Evolutionary conservation across 2,329 filamentous ascomycete species (phyloP).

Genomic region (Aspergillus caelatus): DNA sequence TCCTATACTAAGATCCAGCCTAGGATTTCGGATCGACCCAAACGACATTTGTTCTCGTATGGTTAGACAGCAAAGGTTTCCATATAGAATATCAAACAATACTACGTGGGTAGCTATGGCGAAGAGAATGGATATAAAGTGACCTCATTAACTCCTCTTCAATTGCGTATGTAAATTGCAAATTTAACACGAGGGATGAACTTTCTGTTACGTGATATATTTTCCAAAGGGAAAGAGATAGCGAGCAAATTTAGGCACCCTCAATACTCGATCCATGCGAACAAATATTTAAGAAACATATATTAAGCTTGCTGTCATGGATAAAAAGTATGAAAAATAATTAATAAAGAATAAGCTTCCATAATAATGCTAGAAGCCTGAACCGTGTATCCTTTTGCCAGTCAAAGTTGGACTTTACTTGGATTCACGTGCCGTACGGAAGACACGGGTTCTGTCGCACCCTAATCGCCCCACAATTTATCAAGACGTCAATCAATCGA

Average conservation of each 20-base stretch:
- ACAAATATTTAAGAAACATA: not conserved
- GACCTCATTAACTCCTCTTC: no score
- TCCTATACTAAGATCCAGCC: no score
- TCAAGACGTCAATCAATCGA: not conserved
- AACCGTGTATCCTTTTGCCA: not conserved
- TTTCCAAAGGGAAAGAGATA: not conserved
- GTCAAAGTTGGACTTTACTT: not conserved
- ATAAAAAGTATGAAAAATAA: no score
- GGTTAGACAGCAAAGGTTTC: no score
- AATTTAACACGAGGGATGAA: no score
- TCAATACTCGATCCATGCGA: not conserved
- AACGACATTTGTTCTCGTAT: no score
- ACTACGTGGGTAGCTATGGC: no score
- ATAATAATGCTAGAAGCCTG: not conserved
- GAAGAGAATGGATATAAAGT: no score
- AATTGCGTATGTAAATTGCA: no score
- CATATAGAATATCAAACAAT: no score
- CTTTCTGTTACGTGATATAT: not conserved
- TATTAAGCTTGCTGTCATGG: not conserved
- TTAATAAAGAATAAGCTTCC: not conserved
- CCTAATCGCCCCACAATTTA: not conserved
- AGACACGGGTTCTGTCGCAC: not conserved
- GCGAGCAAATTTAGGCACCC: not conserved
- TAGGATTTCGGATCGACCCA: no score
- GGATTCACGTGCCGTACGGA: not conserved